Conservation (phyloP, 345 rosid genomes). For the Dovyalis caffra region DNA sequence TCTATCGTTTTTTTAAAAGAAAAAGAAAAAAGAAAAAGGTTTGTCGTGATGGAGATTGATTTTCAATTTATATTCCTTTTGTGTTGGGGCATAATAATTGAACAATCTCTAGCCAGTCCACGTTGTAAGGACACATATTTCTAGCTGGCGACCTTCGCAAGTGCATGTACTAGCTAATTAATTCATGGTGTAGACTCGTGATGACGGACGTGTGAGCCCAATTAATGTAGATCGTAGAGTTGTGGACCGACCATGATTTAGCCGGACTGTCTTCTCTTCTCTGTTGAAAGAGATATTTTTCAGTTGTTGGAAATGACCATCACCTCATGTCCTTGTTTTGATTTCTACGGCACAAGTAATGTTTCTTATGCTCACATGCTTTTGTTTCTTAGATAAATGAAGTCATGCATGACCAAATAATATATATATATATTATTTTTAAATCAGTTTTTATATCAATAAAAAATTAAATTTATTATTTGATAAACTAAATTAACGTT, state of each 20-base stretch:
- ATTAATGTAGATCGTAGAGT: neutral
- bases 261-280: neutral
- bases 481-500: too few species aligned
- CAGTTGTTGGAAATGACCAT: neutral
- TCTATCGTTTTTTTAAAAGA: too few species aligned
- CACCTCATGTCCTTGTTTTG: neutral
- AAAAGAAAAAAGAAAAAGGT: neutral
- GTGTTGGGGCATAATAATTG: neutral
- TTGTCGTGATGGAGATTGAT: neutral
- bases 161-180: neutral
- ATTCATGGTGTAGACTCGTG: neutral
- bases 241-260: conserved; percentile 1
- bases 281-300: neutral
- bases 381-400: neutral
- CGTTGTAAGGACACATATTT: neutral
- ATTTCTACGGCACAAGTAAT: neutral
- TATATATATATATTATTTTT: too few species aligned
- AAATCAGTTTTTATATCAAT: too few species aligned
- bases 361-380: neutral
- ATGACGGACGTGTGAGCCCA: neutral
- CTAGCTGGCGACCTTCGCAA: conserved; percentile 5
- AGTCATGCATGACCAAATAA: neutral
- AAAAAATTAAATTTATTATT: too few species aligned
- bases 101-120: neutral
- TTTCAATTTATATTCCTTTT: neutral